Evolutionary conservation across 371 early-diverging fungal genomes (phyloP).

Genomic region (Rhizopus stolonifer): DNA sequence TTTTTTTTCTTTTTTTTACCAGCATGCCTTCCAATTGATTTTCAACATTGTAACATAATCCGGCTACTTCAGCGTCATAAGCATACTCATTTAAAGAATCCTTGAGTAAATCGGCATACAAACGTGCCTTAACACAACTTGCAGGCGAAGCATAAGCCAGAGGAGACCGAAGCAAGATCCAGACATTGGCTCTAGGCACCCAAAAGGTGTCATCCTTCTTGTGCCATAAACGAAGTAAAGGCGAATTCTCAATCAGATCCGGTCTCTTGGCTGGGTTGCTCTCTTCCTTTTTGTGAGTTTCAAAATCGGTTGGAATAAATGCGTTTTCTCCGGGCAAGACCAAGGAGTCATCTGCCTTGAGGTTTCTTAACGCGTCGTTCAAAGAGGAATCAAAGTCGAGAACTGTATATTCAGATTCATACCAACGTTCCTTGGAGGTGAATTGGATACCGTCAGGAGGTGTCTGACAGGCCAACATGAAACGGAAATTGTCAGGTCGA

Average conservation of each 20-base stretch:
- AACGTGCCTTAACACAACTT: conserved; percentile 51
- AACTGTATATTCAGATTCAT: conserved; percentile 83
- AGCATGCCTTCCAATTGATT: conserved; percentile 67
- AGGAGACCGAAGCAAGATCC: conserved; percentile 61
- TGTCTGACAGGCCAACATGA: conserved; percentile 43
- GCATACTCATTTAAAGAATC: conserved; percentile 82
- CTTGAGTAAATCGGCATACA: conserved; percentile 76
- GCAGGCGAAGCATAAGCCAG: conserved; percentile 63
- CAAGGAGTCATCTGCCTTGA: conserved; percentile 55
- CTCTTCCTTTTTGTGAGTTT: conserved; percentile 51
- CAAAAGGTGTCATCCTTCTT: conserved; percentile 92
- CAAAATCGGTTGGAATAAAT: conserved; percentile 80
- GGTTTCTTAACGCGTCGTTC: conserved; percentile 53
- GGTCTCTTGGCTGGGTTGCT: conserved; percentile 41
- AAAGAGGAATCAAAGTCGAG: conserved; percentile 56
- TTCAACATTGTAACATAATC: conserved; percentile 72
- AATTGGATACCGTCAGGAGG: conserved; percentile 49
- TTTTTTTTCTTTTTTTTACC: conserved; percentile 15
- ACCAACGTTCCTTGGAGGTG: conserved; percentile 70
- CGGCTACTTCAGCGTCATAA: conserved; percentile 89
- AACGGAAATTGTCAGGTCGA: conserved; percentile 69
- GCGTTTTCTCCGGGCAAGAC: conserved; percentile 76
- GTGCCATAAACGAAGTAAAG: conserved; percentile 80
- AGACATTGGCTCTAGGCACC: conserved; percentile 74
- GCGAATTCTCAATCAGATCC: conserved; percentile 61